These are phyloP conservation scores for Elaeis guineensis DNA, from an alignment of 176 grass and related monocot species.

Conservation along the genomic window DNA sequence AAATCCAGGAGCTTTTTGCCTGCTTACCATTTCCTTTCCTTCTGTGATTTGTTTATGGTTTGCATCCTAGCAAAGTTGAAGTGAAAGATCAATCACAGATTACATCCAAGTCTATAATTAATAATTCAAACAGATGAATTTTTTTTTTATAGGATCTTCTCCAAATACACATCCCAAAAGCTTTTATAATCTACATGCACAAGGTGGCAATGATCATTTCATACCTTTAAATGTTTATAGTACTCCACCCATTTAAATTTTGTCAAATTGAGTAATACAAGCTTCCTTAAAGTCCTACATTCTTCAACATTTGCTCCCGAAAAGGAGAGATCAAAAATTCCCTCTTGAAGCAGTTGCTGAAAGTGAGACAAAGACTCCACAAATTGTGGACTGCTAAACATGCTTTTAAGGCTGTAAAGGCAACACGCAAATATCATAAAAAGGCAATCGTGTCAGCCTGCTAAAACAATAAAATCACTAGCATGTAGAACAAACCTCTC, in stretches of 20 bases:
- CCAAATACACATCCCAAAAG: not conserved
- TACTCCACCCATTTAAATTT: conserved; percentile 48
- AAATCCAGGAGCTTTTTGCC: conserved; percentile 20
- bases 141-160: not conserved
- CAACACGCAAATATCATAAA: conserved; percentile 14
- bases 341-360: conserved; percentile 50
- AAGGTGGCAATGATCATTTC: not conserved
- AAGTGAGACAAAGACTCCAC: conserved; percentile 42
- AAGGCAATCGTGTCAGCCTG: not conserved
- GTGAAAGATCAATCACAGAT: conserved; percentile 6
- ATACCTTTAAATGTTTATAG: conserved; percentile 53
- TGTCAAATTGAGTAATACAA: conserved; percentile 32
- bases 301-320: conserved; percentile 29
- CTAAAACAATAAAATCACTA: not conserved
- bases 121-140: conserved; percentile 4
- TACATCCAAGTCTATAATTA: too few species aligned
- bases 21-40: conserved; percentile 22
- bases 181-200: too few species aligned
- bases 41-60: conserved; percentile 5
- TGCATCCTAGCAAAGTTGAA: conserved; percentile 35
- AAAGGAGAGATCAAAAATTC: conserved; percentile 33
- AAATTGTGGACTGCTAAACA: conserved; percentile 62
- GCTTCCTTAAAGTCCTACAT: conserved; percentile 30
- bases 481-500: conserved; percentile 27
- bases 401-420: conserved; percentile 41